Percentiles rank a stretch among this genome's conserved stretches.
phyloP scores from a whole-genome alignment of 352 stramenopile species.

The Plasmopara viticola region DNA sequence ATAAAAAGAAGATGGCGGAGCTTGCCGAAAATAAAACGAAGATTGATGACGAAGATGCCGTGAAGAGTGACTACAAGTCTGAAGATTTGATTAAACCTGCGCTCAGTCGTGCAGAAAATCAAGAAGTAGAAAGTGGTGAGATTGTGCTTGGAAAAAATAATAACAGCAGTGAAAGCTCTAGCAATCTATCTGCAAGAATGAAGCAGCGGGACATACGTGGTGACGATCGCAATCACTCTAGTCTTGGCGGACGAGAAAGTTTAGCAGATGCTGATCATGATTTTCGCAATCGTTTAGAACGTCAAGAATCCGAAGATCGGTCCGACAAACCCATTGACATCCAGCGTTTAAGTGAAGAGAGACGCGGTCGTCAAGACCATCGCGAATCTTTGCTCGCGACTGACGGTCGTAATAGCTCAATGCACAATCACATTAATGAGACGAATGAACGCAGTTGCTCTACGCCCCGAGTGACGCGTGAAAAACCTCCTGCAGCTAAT shows the following conservation, averaged over 20 bases:
- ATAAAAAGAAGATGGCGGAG: conserved; percentile 20
- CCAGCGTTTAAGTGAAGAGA: conserved; percentile 23
- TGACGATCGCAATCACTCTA: conserved; percentile 25
- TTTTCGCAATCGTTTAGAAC: conserved; percentile 20
- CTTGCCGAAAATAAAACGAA: conserved; percentile 16
- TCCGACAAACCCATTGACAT: conserved; percentile 12
- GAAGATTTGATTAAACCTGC: conserved; percentile 13
- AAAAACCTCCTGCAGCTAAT: conserved; percentile 21
- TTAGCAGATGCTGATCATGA: conserved; percentile 19
- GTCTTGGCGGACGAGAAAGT: conserved; percentile 6
- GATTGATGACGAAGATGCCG: conserved; percentile 18
- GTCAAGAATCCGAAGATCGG: conserved; percentile 12
- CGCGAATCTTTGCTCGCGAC: conserved; percentile 22
- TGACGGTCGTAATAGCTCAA: conserved; percentile 14
- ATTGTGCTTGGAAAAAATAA: conserved; percentile 31
- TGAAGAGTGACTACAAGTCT: conserved; percentile 14
- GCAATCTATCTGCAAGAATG: conserved; percentile 6
- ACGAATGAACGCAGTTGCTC: conserved; percentile 18
- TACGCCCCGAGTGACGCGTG: conserved; percentile 21
- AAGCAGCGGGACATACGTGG: conserved; percentile 20
- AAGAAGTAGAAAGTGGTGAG: conserved; percentile 51
- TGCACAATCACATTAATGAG: conserved; percentile 17
- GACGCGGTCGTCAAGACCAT: conserved; percentile 24
- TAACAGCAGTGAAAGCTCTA: conserved; percentile 7
- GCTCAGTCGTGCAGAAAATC: conserved; percentile 18